Base-by-base conservation (phyloP, 2,329 filamentous ascomycete genomes). In the Phaeoacremonium minimum region DNA sequence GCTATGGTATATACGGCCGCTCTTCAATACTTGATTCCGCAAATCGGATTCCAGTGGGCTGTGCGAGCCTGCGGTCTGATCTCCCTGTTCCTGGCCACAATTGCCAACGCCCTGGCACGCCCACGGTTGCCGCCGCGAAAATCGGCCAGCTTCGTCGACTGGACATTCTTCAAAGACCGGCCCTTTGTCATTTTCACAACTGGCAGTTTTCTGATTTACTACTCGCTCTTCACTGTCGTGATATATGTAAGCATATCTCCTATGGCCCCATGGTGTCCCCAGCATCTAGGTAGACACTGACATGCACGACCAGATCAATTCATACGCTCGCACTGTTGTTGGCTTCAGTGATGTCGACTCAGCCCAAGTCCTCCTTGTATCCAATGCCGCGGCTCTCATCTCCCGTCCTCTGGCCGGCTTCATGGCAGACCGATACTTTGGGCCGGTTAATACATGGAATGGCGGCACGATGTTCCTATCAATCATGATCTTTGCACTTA, bases 31-130 rank as follows among this genome's bases (percentile, higher is more conserved):
- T 19, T 16, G 2, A 38, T 20, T 7, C 7, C 28, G 15, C 12
- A 8, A 7, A 18, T 31, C 4, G 82, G 82, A 1, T 85, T 84
- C 48, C 65, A 69, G 2, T 85, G 80, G 79, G 79, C 81, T 0
- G 70, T 82, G 18, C 66, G 81, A 2, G 69, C 73, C 4, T 61
- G 79, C 17, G 79, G 71, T 0, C 77, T 86, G 40, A 67, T 84
- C 31, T 75, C 75, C 18, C 46, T 84, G 7, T 66, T 60, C 7
- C 64, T 61, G 9, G 50, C 67, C 6, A 47, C 66, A 8, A 47
- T 61, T 3, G 49, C 69, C 29, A 45, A 67, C 4, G 53, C 70
- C 36, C 44, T 65, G n/a, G 53, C 77, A 38, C 67, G 62, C 35
- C 68, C 71, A 29, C 57, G 66, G 17, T 51, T 69, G 7, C 61